Evolutionary conservation across 1,139 yeast genomes (phyloP).

Genomic region (Pichia sp.): DNA sequence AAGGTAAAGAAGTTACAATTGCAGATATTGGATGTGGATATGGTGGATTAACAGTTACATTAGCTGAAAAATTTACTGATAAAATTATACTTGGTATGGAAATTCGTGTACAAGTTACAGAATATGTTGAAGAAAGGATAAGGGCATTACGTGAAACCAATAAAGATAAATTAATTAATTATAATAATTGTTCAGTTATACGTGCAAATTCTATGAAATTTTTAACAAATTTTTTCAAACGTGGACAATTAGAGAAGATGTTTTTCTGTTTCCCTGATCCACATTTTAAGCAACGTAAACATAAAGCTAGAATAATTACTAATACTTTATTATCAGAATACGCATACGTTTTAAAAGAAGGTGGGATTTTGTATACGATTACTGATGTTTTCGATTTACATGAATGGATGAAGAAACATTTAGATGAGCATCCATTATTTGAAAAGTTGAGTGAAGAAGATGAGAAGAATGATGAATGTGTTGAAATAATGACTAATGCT

Average conservation of each 20-base stretch:
- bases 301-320: constrained; percentile 93
- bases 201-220: constrained; percentile 98
- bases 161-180: constrained; percentile 30
- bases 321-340: constrained; percentile 83
- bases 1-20: constrained; percentile 55
- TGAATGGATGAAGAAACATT: constrained; percentile 91
- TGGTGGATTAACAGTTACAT: constrained; percentile 81
- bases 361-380: constrained; percentile 86
- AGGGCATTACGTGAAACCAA: constrained; percentile 58
- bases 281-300: constrained; percentile 94
- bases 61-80: constrained; percentile 72
- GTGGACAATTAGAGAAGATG: constrained; percentile 78
- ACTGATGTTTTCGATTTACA: constrained; percentile 94
- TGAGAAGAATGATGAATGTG: constrained; percentile 77
- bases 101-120: constrained; percentile 94
- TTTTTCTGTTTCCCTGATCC: constrained; percentile 99
- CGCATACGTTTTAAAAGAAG: constrained; percentile 81
- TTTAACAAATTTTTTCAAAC: constrained; percentile 82
- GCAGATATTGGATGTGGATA: constrained; percentile 98
- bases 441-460: constrained; percentile 72
- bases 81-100: constrained; percentile 87
- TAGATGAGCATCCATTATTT: constrained; percentile 85
- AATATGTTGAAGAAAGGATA: constrained; percentile 92
- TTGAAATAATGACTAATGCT: constrained; percentile 74
- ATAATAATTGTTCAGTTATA: constrained; percentile 79